Evolutionary conservation across 495 filamentous ascomycete genomes (phyloP).

Genomic region (Podospora pseudocomata): DNA sequence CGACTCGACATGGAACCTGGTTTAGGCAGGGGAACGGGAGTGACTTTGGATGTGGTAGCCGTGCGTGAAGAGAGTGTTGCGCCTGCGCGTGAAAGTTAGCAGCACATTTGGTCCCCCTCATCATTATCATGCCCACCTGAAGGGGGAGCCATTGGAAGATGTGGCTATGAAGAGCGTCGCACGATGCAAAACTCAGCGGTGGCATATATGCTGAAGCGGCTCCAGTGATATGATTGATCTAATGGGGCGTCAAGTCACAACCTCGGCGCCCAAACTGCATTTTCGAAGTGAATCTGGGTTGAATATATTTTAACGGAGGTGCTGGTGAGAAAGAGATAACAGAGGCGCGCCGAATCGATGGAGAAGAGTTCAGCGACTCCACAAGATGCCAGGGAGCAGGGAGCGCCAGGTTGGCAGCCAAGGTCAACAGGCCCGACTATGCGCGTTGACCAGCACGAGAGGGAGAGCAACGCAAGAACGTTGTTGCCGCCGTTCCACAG

Average conservation of each 20-base stretch:
- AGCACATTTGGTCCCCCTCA: background rate
- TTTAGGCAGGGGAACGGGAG: constrained; percentile 27
- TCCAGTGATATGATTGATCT: background rate
- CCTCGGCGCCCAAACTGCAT: background rate
- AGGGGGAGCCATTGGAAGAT: constrained; percentile 2
- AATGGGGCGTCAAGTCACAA: background rate
- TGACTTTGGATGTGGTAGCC: constrained; percentile 17
- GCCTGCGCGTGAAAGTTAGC: constrained; percentile 20
- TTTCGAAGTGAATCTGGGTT: background rate
- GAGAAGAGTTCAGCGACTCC: background rate
- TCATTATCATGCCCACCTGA: background rate
- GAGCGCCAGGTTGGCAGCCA: background rate
- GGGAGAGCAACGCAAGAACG: background rate
- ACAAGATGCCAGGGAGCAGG: background rate
- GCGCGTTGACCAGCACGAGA: background rate
- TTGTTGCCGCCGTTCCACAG: background rate
- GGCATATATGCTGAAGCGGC: background rate
- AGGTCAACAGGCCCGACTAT: background rate
- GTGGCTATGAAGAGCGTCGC: background rate
- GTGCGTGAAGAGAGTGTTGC: constrained; percentile 11
- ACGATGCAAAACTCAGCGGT: background rate
- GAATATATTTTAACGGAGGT: background rate
- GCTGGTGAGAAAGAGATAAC: background rate
- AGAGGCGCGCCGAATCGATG: constrained; percentile 1
- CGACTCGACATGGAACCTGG: constrained; percentile 23